phyloP scores from a whole-genome alignment of 2,329 filamentous ascomycete genomes.

The Epichloe coenophiala region DNA sequence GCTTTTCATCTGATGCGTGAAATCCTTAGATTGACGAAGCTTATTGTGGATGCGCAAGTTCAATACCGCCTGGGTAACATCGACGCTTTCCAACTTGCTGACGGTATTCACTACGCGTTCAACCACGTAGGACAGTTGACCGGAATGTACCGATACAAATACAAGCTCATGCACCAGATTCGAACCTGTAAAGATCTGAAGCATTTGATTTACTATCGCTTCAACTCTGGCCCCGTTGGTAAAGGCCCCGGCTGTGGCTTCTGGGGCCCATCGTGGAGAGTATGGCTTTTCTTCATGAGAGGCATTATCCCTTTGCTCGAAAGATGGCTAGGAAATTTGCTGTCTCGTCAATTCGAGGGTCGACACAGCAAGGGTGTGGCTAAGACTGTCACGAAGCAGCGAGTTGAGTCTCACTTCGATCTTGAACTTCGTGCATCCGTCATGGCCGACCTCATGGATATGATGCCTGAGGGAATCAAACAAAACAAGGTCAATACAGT shows the following conservation, averaged over 20 bases:
- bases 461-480: slow-evolving; percentile 99
- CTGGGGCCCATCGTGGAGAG: slow-evolving; percentile 97
- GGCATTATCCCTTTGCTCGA: slow-evolving; percentile 95
- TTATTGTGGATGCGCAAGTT: slow-evolving; percentile 96
- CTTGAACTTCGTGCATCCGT: slow-evolving; percentile 93
- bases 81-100: slow-evolving; percentile 94
- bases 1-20: slow-evolving; percentile 98
- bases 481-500: slow-evolving; percentile 99
- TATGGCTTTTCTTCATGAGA: slow-evolving; percentile 98
- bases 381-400: slow-evolving; percentile 97
- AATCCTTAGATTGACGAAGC: slow-evolving; percentile 86
- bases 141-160: slow-evolving; percentile 99
- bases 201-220: slow-evolving; percentile 97
- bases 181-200: slow-evolving; percentile 98
- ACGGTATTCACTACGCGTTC: slow-evolving; percentile 98
- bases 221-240: slow-evolving; percentile 91
- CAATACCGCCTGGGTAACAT: slow-evolving; percentile 97
- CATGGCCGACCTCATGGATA: slow-evolving; percentile 98
- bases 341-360: slow-evolving; percentile 95
- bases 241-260: slow-evolving; percentile 98
- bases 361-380: slow-evolving; percentile 97
- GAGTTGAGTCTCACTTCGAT: slow-evolving; percentile 97
- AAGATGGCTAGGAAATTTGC: slow-evolving; percentile 90
- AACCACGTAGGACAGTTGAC: slow-evolving; percentile 97
- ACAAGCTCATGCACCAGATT: slow-evolving; percentile 99